Evolutionary conservation across 139 green algal genomes (phyloP).

Genomic region (Raphidocelis subcapitata): DNA sequence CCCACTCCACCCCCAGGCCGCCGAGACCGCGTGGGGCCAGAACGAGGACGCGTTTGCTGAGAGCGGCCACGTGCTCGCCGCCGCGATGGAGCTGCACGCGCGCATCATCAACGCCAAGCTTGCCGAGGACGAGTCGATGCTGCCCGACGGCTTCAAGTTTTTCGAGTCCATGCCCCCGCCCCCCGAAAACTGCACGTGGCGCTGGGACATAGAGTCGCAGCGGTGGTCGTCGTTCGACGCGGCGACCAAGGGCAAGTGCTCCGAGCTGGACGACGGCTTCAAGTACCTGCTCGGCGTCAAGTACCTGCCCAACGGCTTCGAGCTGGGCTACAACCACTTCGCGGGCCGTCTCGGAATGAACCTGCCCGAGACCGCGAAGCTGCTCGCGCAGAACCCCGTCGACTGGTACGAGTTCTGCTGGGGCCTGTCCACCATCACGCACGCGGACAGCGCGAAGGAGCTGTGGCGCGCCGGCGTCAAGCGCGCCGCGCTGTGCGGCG

Average conservation of each 20-base stretch:
- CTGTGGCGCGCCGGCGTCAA: constrained; percentile 17
- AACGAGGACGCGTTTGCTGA: constrained; percentile 7
- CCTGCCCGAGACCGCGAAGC: not conserved
- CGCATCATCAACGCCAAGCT: constrained; percentile 10
- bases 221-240: constrained; percentile 13
- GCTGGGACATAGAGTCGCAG: constrained; percentile 11
- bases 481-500: not conserved
- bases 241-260: not conserved
- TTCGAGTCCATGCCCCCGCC: not conserved
- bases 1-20: too few species aligned
- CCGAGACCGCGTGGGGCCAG: constrained; percentile 25
- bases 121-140: not conserved
- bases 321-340: constrained; percentile 12
- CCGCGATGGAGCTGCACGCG: constrained; percentile 25
- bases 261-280: not conserved
- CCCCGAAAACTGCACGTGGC: constrained; percentile 5
- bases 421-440: constrained; percentile 12
- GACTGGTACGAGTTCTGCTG: constrained; percentile 3
- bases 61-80: constrained; percentile 9
- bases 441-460: constrained; percentile 1
- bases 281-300: not conserved
- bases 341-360: constrained; percentile 13
- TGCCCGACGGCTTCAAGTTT: not conserved
- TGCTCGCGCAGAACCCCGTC: not conserved
- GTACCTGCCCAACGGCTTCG: not conserved